These are phyloP conservation scores for Ephemerocybe angulata DNA, from an alignment of 768 basidiomycete species.

Conservation along the genomic window DNA sequence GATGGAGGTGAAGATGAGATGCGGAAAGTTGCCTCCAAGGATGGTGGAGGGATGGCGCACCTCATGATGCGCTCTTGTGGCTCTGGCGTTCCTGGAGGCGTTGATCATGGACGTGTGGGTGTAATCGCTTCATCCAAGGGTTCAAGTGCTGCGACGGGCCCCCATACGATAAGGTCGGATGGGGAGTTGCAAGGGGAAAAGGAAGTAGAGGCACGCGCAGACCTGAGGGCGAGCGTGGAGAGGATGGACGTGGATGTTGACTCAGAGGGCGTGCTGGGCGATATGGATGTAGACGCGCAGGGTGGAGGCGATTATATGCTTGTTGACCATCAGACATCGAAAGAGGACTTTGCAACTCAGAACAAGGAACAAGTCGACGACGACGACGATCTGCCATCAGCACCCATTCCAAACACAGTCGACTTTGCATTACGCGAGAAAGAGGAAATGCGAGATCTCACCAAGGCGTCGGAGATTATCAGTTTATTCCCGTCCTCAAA, in stretches of 20 bases:
- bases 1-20: conserved; percentile 50
- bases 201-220: conserved; percentile 17
- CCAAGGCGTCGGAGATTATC: conserved; percentile 76
- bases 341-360: background rate
- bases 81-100: conserved; percentile 32
- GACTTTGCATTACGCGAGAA: conserved; percentile 81
- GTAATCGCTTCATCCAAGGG: background rate
- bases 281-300: conserved; percentile 24
- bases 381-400: conserved; percentile 10
- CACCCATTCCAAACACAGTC: conserved; percentile 53
- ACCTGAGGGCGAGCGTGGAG: conserved; percentile 11
- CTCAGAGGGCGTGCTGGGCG: conserved; percentile 13
- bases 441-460: conserved; percentile 88
- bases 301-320: conserved; percentile 11
- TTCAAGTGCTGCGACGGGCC: conserved; percentile 15
- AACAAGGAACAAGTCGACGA: conserved; percentile 7
- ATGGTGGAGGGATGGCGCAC: conserved; percentile 36
- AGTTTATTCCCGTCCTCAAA: conserved; percentile 33
- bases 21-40: conserved; percentile 18
- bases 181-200: conserved; percentile 34
- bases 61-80: conserved; percentile 50
- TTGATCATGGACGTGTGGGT: conserved; percentile 8
- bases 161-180: conserved; percentile 41
- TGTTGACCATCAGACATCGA: conserved; percentile 17
- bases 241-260: conserved; percentile 3